These are phyloP conservation scores for Sodiomyces alkalinus DNA, from an alignment of 2,329 filamentous ascomycete genomes.

Conservation along the genomic window DNA sequence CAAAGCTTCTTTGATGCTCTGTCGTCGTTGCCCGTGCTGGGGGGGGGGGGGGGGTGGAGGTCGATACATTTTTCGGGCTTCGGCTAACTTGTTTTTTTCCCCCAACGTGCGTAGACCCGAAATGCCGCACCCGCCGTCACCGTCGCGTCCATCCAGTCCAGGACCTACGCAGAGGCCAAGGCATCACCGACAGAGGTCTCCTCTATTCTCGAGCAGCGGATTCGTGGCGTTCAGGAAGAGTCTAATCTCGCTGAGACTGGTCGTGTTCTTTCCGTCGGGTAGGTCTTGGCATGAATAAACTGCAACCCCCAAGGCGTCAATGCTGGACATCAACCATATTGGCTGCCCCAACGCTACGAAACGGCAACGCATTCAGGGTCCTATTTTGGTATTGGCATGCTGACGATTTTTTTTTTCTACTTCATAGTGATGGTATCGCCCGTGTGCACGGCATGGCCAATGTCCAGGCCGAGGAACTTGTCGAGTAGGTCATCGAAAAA, in stretches of 20 bases:
- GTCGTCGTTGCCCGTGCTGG: conserved; percentile 13
- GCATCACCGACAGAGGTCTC: conserved; percentile 95
- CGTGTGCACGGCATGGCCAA: conserved; percentile 99
- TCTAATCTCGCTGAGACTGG: conserved; percentile 93
- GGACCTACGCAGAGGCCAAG: conserved; percentile 91
- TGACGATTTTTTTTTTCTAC: conserved; percentile 3
- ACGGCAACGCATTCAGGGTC: neutral
- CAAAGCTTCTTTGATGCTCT: conserved; percentile 17
- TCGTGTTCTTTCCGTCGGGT: conserved; percentile 97
- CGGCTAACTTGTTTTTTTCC: conserved; percentile 38
- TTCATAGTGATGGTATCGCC: conserved; percentile 91
- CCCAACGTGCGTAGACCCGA: conserved; percentile 66
- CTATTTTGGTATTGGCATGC: conserved; percentile 3
- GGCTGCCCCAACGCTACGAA: neutral
- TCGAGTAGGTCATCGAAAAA: conserved; percentile 72
- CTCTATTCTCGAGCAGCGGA: conserved; percentile 98
- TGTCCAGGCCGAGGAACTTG: conserved; percentile 99
- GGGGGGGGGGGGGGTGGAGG: conserved; percentile 7
- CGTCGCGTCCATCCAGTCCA: conserved; percentile 58
- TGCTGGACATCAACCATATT: conserved; percentile 4
- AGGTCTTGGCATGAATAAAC: too few species aligned
- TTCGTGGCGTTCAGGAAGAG: conserved; percentile 97
- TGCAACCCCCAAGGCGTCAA: too few species aligned
- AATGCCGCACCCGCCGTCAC: conserved; percentile 66
- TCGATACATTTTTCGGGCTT: conserved; percentile 27